phyloP scores from a whole-genome alignment of 106 monocot genomes.

The Triglochin maritima region DNA sequence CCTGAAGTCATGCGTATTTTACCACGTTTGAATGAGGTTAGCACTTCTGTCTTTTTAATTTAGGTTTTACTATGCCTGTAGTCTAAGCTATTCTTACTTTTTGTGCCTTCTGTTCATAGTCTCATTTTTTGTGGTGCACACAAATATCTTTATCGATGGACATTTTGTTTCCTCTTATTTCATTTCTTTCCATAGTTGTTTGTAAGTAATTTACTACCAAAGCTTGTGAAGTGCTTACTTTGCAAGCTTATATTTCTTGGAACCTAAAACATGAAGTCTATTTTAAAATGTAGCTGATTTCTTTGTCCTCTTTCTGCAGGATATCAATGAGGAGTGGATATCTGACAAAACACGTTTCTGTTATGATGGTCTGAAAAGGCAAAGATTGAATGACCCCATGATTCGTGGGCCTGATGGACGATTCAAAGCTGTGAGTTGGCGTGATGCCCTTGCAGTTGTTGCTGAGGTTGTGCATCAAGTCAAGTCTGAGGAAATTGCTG shows the following conservation, averaged over 20 bases:
- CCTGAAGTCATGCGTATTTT: slow-evolving; percentile 97
- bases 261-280: not conserved
- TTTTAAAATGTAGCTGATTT: not conserved
- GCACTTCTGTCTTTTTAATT: not conserved
- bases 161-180: not conserved
- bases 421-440: slow-evolving; percentile 85
- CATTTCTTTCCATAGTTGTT: not conserved
- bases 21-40: slow-evolving; percentile 96
- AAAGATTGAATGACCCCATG: slow-evolving; percentile 97
- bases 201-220: not conserved
- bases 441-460: slow-evolving; percentile 83
- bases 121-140: no score
- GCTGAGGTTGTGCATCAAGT: slow-evolving; percentile 85
- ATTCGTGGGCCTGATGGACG: slow-evolving; percentile 92
- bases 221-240: not conserved
- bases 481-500: slow-evolving; percentile 88
- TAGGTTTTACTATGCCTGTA: not conserved
- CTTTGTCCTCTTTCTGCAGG: slow-evolving; percentile 30
- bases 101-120: not conserved
- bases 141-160: not conserved
- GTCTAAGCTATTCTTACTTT: not conserved
- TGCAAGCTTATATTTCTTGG: not conserved
- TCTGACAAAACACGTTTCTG: slow-evolving; percentile 98
- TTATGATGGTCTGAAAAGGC: slow-evolving; percentile 96
- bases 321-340: slow-evolving; percentile 99